phyloP scores from a whole-genome alignment of 2,329 filamentous ascomycete genomes.

The Stylonectria norvegica region DNA sequence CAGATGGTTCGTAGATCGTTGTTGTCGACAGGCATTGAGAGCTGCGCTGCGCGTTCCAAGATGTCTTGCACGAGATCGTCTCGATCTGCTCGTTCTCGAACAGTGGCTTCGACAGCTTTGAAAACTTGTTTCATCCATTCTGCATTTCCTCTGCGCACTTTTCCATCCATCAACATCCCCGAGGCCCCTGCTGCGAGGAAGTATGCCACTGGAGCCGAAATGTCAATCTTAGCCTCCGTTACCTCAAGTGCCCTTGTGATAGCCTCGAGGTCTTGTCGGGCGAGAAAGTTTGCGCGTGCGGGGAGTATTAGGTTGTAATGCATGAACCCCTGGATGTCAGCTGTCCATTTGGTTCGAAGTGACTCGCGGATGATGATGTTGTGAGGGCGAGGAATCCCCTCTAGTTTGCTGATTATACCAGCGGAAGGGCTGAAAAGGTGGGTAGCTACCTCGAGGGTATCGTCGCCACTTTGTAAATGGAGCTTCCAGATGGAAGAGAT shows the following conservation, averaged over 20 bases:
- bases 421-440: constrained; percentile 41
- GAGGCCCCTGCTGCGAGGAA: constrained; percentile 35
- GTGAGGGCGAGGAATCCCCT: constrained; percentile 25
- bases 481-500: constrained; percentile 50
- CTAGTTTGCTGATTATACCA: constrained; percentile 40
- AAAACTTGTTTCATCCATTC: constrained; percentile 40
- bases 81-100: constrained; percentile 24
- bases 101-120: constrained; percentile 27
- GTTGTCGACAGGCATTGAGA: constrained; percentile 35
- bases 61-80: constrained; percentile 30
- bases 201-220: constrained; percentile 45
- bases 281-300: constrained; percentile 45
- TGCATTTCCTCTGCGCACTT: constrained; percentile 32
- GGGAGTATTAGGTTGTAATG: constrained; percentile 51
- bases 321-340: constrained; percentile 47
- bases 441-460: constrained; percentile 47
- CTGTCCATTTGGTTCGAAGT: constrained; percentile 38
- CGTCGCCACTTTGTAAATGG: constrained; percentile 48
- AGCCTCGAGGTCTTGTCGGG: constrained; percentile 39
- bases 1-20: constrained; percentile 43
- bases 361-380: constrained; percentile 9
- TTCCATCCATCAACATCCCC: constrained; percentile 22
- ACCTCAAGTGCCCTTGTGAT: constrained; percentile 41
- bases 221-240: constrained; percentile 32
- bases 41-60: constrained; percentile 28